Evolutionary conservation across 495 filamentous ascomycete species (phyloP).

Genomic region (Pyrenopolyporus hunteri): DNA sequence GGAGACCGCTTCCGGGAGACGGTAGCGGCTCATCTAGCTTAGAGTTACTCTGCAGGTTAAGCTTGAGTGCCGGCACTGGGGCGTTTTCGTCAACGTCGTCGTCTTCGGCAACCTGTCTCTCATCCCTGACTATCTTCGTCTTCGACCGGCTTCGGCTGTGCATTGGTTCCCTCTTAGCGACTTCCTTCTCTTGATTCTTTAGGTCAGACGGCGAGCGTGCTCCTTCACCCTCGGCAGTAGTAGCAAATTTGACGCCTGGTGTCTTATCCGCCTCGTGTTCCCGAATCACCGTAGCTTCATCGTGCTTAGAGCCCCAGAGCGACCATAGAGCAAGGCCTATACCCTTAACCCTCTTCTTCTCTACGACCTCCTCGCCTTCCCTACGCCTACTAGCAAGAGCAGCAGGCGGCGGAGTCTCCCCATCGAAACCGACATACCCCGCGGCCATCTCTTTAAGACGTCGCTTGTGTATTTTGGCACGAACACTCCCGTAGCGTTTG

Average conservation of each 20-base stretch:
- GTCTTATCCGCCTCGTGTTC: constrained; percentile 51
- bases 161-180: constrained; percentile 7
- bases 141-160: constrained; percentile 44
- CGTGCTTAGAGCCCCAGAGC: constrained; percentile 84
- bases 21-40: constrained; percentile 15
- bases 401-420: constrained; percentile 80
- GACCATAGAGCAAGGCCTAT: constrained; percentile 84
- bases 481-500: constrained; percentile 66
- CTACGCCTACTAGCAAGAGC: constrained; percentile 74
- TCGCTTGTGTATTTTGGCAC: constrained; percentile 69
- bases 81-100: constrained; percentile 40
- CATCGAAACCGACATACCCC: constrained; percentile 73
- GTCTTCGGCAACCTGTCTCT: constrained; percentile 44
- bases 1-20: constrained; percentile 13
- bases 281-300: constrained; percentile 68
- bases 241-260: constrained; percentile 35
- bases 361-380: constrained; percentile 53
- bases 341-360: constrained; percentile 63
- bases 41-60: constrained; percentile 32
- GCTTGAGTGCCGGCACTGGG: constrained; percentile 41
- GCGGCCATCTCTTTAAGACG: constrained; percentile 71
- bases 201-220: constrained; percentile 47
- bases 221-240: constrained; percentile 44
- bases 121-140: constrained; percentile 49
- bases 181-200: constrained; percentile 39